phyloP scores from a whole-genome alignment of 164 flowering plant genomes.

The Nymphaea colorata region DNA sequence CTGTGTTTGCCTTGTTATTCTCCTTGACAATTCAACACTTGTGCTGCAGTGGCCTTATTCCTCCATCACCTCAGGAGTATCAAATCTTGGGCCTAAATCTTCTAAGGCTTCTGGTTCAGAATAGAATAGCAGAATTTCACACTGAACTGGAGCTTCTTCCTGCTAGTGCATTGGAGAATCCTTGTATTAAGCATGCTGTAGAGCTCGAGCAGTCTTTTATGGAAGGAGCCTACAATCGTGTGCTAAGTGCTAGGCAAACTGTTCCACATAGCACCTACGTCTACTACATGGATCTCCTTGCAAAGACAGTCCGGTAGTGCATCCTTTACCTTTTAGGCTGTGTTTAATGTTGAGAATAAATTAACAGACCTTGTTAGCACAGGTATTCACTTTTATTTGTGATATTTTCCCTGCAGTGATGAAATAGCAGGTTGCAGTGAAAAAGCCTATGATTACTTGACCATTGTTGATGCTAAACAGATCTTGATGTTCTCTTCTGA shows the following conservation, averaged over 20 bases:
- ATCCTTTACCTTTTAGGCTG: neutral
- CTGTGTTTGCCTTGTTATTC: too few species aligned
- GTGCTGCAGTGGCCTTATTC: conserved; percentile 53
- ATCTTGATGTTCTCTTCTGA: conserved; percentile 64
- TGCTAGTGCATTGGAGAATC: conserved; percentile 59
- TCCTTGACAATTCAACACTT: neutral
- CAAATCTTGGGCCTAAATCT: conserved; percentile 84
- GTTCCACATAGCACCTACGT: conserved; percentile 74
- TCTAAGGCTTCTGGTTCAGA: conserved; percentile 87
- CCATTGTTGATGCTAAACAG: conserved; percentile 50
- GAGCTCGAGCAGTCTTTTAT: conserved; percentile 91
- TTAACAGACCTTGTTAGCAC: too few species aligned
- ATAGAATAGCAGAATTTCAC: conserved; percentile 88
- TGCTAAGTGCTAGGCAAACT: conserved; percentile 62
- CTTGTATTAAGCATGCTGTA: conserved; percentile 84
- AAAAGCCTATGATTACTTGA: conserved; percentile 78
- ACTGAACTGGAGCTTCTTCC: conserved; percentile 82
- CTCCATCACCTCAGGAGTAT: conserved; percentile 67
- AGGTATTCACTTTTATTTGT: neutral
- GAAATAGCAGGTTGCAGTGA: conserved; percentile 97
- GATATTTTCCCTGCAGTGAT: conserved; percentile 38
- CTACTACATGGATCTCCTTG: conserved; percentile 75
- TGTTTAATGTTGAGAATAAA: neutral
- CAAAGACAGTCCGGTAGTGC: conserved; percentile 76
- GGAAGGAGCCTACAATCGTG: conserved; percentile 95